A percentile compares a stretch with the other conserved stretches of the same genome.
phyloP scores from a whole-genome alignment of 2,329 filamentous ascomycete species.

The Cytospora paraplurivora region DNA sequence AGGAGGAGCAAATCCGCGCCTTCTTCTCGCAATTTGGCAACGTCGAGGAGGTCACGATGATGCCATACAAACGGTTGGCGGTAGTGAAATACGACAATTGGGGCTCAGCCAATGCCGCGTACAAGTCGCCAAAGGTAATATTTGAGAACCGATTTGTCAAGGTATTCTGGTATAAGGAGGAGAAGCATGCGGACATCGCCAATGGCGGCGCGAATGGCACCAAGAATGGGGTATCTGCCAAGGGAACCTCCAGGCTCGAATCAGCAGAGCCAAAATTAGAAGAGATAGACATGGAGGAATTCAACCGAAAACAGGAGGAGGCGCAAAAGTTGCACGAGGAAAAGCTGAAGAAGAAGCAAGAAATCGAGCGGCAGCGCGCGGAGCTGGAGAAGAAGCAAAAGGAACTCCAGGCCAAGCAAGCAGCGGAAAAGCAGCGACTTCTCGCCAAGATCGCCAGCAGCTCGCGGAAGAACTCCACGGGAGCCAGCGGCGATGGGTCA shows the following conservation, averaged over 20 bases:
- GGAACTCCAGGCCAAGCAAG: slow-evolving; percentile 63
- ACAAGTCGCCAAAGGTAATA: slow-evolving; percentile 75
- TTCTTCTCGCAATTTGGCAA: slow-evolving; percentile 76
- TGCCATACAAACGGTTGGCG: slow-evolving; percentile 66
- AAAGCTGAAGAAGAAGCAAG: slow-evolving; percentile 62
- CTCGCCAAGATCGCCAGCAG: slow-evolving; percentile 59
- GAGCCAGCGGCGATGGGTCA: neutral
- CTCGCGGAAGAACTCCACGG: slow-evolving; percentile 33
- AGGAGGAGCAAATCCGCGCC: slow-evolving; percentile 62
- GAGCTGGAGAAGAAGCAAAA: slow-evolving; percentile 67
- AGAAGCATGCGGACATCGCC: slow-evolving; percentile 41
- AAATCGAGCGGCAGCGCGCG: slow-evolving; percentile 62
- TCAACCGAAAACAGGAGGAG: slow-evolving; percentile 68
- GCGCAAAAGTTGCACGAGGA: slow-evolving; percentile 71
- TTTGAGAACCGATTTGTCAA: slow-evolving; percentile 88
- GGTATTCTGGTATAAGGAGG: slow-evolving; percentile 73
- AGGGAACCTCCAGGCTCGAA: slow-evolving; percentile 27
- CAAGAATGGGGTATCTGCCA: slow-evolving; percentile 35
- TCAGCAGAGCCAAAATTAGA: slow-evolving; percentile 42
- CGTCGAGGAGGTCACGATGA: slow-evolving; percentile 65
- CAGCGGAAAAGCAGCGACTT: slow-evolving; percentile 64
- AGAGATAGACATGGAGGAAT: slow-evolving; percentile 69
- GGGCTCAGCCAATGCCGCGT: slow-evolving; percentile 68
- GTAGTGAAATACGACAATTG: slow-evolving; percentile 70
- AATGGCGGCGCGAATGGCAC: slow-evolving; percentile 36